A percentile compares a stretch with the other conserved stretches of the same genome.
phyloP scores from a whole-genome alignment of 2,329 filamentous ascomycete genomes.

The Phoma sp. region DNA sequence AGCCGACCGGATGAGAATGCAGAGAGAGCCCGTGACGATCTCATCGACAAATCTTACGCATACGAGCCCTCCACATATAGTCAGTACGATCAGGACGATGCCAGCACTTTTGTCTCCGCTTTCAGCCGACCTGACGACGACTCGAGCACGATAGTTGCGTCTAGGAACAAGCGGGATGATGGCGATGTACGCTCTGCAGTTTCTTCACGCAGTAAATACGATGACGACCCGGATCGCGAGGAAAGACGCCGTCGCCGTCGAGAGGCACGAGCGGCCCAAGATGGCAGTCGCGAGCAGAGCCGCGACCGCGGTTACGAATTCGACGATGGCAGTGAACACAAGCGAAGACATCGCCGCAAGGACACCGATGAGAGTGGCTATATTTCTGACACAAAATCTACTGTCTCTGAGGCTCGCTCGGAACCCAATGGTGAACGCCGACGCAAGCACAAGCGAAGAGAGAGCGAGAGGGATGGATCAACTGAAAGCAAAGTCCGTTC shows the following conservation, averaged over 20 bases:
- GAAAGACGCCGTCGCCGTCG: slow-evolving; percentile 35
- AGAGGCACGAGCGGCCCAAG: slow-evolving; percentile 21
- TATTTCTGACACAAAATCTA: slow-evolving; percentile 50
- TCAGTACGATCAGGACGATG: slow-evolving; percentile 18
- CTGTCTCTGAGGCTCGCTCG: slow-evolving; percentile 45
- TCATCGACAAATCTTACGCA: slow-evolving; percentile 13
- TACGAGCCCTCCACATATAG: slow-evolving; percentile 13
- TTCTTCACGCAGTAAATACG: slow-evolving; percentile 33
- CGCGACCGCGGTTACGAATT: slow-evolving; percentile 45
- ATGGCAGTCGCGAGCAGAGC: slow-evolving; percentile 40
- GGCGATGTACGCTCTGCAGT: slow-evolving; percentile 25
- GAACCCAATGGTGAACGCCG: slow-evolving; percentile 44
- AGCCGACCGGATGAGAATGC: slow-evolving; percentile 13
- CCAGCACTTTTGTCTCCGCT: slow-evolving; percentile 16
- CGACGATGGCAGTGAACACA: slow-evolving; percentile 37
- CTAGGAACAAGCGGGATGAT: slow-evolving; percentile 30
- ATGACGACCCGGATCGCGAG: slow-evolving; percentile 39
- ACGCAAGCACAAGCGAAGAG: slow-evolving; percentile 41
- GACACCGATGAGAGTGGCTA: slow-evolving; percentile 45
- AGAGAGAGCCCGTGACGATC: slow-evolving; percentile 9
- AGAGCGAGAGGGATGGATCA: slow-evolving; percentile 42
- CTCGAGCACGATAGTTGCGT: slow-evolving; percentile 32
- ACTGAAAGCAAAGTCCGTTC: slow-evolving; percentile 33
- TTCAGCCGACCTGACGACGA: slow-evolving; percentile 29
- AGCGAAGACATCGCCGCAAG: slow-evolving; percentile 43